phyloP scores from a whole-genome alignment of 345 rosid genomes.

The Geranium brycei region DNA sequence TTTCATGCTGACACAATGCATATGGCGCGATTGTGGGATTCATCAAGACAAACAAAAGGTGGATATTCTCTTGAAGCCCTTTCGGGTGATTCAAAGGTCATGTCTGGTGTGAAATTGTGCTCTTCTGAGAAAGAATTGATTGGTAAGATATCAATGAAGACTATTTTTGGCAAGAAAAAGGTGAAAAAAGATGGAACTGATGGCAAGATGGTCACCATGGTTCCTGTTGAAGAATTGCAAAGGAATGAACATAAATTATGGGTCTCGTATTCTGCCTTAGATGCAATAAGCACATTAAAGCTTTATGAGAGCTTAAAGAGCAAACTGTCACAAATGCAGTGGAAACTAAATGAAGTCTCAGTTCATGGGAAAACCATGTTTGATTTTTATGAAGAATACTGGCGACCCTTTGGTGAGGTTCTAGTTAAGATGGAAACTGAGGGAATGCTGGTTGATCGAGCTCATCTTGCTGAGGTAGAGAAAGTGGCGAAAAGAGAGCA shows the following conservation, averaged over 20 bases:
- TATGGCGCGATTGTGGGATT: slow-evolving; percentile 95
- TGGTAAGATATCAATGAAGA: slow-evolving; percentile 86
- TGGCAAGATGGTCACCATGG: slow-evolving; percentile 51
- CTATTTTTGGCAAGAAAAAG: slow-evolving; percentile 67
- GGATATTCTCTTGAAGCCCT: slow-evolving; percentile 97
- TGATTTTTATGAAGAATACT: slow-evolving; percentile 61
- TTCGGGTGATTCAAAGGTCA: slow-evolving; percentile 51
- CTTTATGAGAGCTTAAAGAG: slow-evolving; percentile 62
- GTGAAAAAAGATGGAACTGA: slow-evolving; percentile 83
- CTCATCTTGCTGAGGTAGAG: slow-evolving; percentile 69
- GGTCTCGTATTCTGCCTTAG: slow-evolving; percentile 88
- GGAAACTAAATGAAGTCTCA: slow-evolving; percentile 48
- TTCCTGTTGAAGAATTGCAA: slow-evolving; percentile 84
- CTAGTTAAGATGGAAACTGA: slow-evolving; percentile 81
- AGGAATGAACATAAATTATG: slow-evolving; percentile 57
- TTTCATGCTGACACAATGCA: slow-evolving; percentile 98
- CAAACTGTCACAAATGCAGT: slow-evolving; percentile 33
- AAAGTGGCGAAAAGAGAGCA: slow-evolving; percentile 82
- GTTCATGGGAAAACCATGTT: slow-evolving; percentile 40
- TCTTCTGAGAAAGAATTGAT: slow-evolving; percentile 41
- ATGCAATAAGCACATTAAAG: slow-evolving; percentile 78
- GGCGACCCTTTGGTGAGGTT: slow-evolving; percentile 82
- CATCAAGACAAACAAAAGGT: slow-evolving; percentile 63
- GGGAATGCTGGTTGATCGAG: slow-evolving; percentile 81
- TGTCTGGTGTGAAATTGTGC: slow-evolving; percentile 25